Percentiles rank a stretch among this genome's conserved stretches.
phyloP scores from a whole-genome alignment of 768 basidiomycete genomes.

The Lactifluus pinguis region DNA sequence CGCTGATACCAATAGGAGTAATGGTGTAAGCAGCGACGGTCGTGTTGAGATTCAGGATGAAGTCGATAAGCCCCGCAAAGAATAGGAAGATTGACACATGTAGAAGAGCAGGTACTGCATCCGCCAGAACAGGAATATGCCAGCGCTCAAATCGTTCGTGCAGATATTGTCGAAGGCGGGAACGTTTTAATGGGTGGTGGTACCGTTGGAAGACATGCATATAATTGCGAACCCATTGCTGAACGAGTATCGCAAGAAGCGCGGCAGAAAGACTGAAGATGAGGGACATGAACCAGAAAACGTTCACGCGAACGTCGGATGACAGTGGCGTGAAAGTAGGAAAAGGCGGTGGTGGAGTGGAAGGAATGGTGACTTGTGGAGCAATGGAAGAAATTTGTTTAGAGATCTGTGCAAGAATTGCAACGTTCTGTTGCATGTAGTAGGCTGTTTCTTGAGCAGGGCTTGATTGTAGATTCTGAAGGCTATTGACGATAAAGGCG shows the following conservation, averaged over 20 bases:
- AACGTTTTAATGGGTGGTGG: conserved; percentile 26
- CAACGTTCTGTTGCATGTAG: not conserved
- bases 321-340: conserved; percentile 18
- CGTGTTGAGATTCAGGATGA: conserved; percentile 28
- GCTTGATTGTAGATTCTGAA: not conserved
- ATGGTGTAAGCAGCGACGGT: not conserved
- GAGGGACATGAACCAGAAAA: conserved; percentile 32
- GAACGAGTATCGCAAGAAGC: conserved; percentile 37
- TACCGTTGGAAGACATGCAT: conserved; percentile 23
- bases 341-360: not conserved
- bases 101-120: conserved; percentile 39
- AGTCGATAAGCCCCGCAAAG: conserved; percentile 39
- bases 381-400: conserved; percentile 1
- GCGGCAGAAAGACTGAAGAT: conserved; percentile 34
- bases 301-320: conserved; percentile 32
- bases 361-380: not conserved
- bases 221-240: conserved; percentile 41
- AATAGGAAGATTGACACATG: conserved; percentile 43
- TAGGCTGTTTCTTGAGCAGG: not conserved
- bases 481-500: not conserved
- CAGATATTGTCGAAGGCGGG: conserved; percentile 32
- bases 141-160: conserved; percentile 33
- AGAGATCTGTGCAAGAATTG: conserved; percentile 5
- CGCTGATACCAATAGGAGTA: not conserved
- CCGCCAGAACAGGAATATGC: conserved; percentile 33